Conservation (phyloP, 257 asterid species). For the Nyctanthes arbortristis region DNA sequence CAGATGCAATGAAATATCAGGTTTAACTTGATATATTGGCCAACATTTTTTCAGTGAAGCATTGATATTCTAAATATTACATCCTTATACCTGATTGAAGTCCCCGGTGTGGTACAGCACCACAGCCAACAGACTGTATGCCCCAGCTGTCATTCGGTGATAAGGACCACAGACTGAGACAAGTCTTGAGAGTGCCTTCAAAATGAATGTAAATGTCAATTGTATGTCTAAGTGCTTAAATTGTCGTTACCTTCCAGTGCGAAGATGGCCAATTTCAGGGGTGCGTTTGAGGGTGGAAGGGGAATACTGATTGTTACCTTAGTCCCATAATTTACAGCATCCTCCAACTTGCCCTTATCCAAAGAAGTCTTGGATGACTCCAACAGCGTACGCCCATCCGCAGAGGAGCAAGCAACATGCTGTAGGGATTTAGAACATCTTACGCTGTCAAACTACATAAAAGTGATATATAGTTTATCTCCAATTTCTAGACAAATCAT, state of each 20-base stretch:
- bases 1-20: neutral
- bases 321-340: slow-evolving; percentile 76
- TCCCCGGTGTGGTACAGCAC: slow-evolving; percentile 88
- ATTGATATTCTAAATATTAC: slow-evolving; percentile 5
- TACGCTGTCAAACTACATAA: slow-evolving; percentile 31
- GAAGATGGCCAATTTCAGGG: neutral
- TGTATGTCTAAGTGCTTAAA: slow-evolving; percentile 12
- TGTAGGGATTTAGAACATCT: slow-evolving; percentile 37
- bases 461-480: slow-evolving; percentile 15
- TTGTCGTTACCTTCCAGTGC: neutral
- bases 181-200: slow-evolving; percentile 72
- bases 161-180: slow-evolving; percentile 86
- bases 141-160: slow-evolving; percentile 89
- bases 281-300: neutral
- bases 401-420: slow-evolving; percentile 86
- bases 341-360: slow-evolving; percentile 86
- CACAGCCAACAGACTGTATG: slow-evolving; percentile 80
- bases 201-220: slow-evolving; percentile 24
- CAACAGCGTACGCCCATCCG: slow-evolving; percentile 76
- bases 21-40: neutral
- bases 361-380: slow-evolving; percentile 79
- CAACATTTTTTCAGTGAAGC: slow-evolving; percentile 10
- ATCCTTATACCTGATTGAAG: slow-evolving; percentile 66
- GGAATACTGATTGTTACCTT: slow-evolving; percentile 42
- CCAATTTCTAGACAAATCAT: slow-evolving; percentile 16